Conservation (phyloP, 2,329 filamentous ascomycete genomes). For the Biscogniauxia mediterranea region DNA sequence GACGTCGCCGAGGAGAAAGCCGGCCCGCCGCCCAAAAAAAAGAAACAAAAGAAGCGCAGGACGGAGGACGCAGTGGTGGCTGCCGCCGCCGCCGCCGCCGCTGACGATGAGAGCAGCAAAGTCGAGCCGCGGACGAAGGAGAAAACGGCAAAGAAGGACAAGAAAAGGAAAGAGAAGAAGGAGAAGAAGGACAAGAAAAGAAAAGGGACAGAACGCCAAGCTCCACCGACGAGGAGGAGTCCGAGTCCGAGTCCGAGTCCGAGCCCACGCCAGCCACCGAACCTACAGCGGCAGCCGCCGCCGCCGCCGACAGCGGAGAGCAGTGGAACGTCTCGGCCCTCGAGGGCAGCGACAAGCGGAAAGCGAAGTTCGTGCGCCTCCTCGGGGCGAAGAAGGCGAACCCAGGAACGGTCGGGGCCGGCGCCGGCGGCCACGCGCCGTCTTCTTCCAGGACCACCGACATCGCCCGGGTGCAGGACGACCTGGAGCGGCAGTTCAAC, state of each 20-base stretch:
- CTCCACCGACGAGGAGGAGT: neutral
- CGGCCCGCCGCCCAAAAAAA: slow-evolving; percentile 21
- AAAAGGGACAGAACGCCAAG: slow-evolving; percentile 7
- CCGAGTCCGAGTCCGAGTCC: slow-evolving; percentile 20
- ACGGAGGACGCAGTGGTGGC: slow-evolving; percentile 16
- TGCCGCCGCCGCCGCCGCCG: too few relatives aligned
- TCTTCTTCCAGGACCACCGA: slow-evolving; percentile 26
- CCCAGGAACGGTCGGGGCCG: slow-evolving; percentile 14
- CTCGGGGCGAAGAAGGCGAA: slow-evolving; percentile 50
- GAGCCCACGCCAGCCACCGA: slow-evolving; percentile 21
- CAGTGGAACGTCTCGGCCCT: slow-evolving; percentile 54
- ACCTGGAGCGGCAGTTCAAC: slow-evolving; percentile 58
- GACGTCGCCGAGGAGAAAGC: slow-evolving; percentile 13
- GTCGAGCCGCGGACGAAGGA: slow-evolving; percentile 23
- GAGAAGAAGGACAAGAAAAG: slow-evolving; percentile 27
- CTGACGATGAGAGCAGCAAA: slow-evolving; percentile 19
- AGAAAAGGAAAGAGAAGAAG: slow-evolving; percentile 22
- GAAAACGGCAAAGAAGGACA: slow-evolving; percentile 27
- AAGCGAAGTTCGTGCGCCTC: slow-evolving; percentile 57
- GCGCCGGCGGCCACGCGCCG: slow-evolving; percentile 5
- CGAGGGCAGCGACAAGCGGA: slow-evolving; percentile 49
- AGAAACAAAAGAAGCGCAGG: slow-evolving; percentile 31
- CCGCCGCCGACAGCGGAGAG: slow-evolving; percentile 33
- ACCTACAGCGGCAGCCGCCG: slow-evolving; percentile 22
- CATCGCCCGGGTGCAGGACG: slow-evolving; percentile 39